Evolutionary conservation across 1,139 yeast genomes (phyloP), one percentile per base, ranked within the genome.

Genomic region (Williopsis jadinii): DNA sequence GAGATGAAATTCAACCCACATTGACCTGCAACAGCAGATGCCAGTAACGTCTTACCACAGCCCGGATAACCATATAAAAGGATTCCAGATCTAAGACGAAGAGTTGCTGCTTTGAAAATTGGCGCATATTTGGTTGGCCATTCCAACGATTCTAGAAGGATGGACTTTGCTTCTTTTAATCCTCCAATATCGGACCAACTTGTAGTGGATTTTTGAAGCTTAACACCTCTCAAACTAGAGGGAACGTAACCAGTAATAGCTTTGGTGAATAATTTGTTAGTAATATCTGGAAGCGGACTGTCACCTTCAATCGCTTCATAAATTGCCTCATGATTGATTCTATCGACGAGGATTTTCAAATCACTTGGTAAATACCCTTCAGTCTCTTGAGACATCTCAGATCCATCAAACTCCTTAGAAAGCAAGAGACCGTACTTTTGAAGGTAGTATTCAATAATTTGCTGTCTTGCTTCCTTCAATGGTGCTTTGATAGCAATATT

Each of bases 111-210:
- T 14, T 84, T 82, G 61, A 92, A 92, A 28, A 92, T 86, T 3
- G 97, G 97, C 0, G 96, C 95, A 58, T 90, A 92, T 55, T 82
- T 84, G 1, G 96, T 87, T 2, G 98, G 98, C 97, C 97, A 90
- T 59, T 92, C 97, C 32, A 92, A 64, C 0, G 97, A 92, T 58
- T 92, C 97, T 38, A 88, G 62, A 24, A 92, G 63, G 0, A 86
- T 69, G 10, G 73, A 70, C 55, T 90, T 92, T 2, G 95, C 95
- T 14, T 80, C 84, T 28, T 64, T 66, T 38, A 92, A 66, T 0
- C 97, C 98, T 9, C 97, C 98, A 52, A 92, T 87, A 51, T 88
- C 95, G 2, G 70, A 55, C 98, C 98, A 92, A 35, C 74, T 73
- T 1, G 81, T 77, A 0, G 80, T 66, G 0, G 90, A 77, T 55